Evolutionary conservation across 225 moss, liverwort and hornwort species (phyloP).

Genomic region (Takakia lepidozioides): DNA sequence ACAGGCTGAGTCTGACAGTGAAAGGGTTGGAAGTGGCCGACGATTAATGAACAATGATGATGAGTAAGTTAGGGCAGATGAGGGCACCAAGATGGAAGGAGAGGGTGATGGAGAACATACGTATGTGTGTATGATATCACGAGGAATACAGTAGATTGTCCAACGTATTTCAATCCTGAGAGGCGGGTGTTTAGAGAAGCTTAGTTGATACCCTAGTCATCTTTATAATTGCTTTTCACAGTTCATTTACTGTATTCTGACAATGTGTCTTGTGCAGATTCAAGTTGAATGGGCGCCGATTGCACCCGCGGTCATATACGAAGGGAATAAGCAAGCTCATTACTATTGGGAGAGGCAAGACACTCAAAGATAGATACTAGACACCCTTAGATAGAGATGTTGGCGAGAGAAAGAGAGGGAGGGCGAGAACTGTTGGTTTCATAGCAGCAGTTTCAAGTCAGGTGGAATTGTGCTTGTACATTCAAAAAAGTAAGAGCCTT

Average conservation of each 20-base stretch:
- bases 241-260: too few relatives aligned
- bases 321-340: conserved; percentile 53
- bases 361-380: too few relatives aligned
- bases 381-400: too few relatives aligned
- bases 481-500: too few relatives aligned
- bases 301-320: conserved; percentile 33
- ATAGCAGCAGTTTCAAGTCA: too few relatives aligned
- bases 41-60: conserved; percentile 39
- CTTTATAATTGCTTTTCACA: too few relatives aligned
- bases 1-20: conserved; percentile 31
- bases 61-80: conserved; percentile 31
- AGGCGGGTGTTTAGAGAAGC: conserved; percentile 38
- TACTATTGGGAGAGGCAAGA: conserved; percentile 62
- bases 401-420: too few relatives aligned
- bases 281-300: conserved; percentile 57
- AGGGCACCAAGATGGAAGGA: too few relatives aligned
- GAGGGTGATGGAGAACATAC: too few relatives aligned
- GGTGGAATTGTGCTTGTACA: too few relatives aligned
- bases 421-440: too few relatives aligned
- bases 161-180: conserved; percentile 64
- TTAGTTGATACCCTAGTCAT: too few relatives aligned
- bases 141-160: conserved; percentile 35
- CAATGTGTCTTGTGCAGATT: conserved; percentile 26
- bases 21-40: conserved; percentile 37
- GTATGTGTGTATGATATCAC: conserved; percentile 26